phyloP scores from a whole-genome alignment of 148 eudicot genomes.

The Chenopodium formosanum region DNA sequence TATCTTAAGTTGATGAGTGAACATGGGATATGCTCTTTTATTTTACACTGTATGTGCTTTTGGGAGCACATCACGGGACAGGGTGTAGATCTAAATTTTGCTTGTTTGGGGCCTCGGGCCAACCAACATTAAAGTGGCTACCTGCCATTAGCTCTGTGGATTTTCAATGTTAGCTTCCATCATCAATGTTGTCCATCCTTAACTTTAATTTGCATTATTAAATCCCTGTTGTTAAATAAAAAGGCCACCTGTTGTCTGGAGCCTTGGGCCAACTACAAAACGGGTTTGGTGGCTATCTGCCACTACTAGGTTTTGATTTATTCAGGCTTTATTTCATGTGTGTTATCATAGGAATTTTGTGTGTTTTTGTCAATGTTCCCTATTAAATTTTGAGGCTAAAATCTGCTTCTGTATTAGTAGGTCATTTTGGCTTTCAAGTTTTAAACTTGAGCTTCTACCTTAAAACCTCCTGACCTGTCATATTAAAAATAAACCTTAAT shows the following conservation, averaged over 20 bases:
- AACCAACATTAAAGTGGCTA: background rate
- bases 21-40: too few species aligned
- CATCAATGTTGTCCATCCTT: background rate
- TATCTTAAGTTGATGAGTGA: too few species aligned
- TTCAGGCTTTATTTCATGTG: background rate
- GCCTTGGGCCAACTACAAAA: too few species aligned
- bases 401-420: background rate
- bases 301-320: background rate
- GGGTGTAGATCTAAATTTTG: background rate
- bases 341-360: background rate
- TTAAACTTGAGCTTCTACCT: background rate
- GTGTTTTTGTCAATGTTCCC: background rate
- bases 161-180: background rate
- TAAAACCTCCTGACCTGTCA: background rate
- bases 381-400: background rate
- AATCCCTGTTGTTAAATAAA: background rate
- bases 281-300: background rate
- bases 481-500: background rate
- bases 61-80: too few species aligned
- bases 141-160: background rate
- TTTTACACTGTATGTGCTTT: too few species aligned
- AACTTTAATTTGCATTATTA: background rate
- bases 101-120: background rate
- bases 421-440: background rate
- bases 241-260: too few species aligned